phyloP scores from a whole-genome alignment of 176 grass and related monocot species.

The Rhynchospora breviuscula region DNA sequence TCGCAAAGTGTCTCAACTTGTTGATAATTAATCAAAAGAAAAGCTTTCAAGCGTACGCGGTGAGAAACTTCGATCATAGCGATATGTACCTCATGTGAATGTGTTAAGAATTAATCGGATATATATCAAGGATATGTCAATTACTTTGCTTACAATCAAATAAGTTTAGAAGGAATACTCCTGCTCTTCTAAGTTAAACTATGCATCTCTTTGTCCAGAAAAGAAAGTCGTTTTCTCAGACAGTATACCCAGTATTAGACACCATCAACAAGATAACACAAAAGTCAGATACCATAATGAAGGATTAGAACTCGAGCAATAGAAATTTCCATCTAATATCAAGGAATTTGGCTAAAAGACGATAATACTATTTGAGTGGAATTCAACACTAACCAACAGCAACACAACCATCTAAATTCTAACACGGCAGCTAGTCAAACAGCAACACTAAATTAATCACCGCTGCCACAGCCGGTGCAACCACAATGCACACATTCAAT shows the following conservation, averaged over 20 bases:
- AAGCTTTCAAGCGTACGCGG: not conserved
- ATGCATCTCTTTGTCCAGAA: too few relatives aligned
- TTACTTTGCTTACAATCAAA: not conserved
- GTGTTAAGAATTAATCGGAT: not conserved
- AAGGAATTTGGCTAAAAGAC: not conserved
- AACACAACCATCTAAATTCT: slow-evolving; percentile 3
- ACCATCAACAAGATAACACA: not conserved
- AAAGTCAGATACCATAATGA: not conserved
- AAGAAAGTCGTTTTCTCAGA: not conserved
- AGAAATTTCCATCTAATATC: not conserved
- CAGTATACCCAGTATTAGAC: not conserved
- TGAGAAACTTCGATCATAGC: not conserved
- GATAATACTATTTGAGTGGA: not conserved
- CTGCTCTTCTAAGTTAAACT: too few relatives aligned
- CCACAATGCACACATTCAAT: slow-evolving; percentile 54
- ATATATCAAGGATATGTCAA: not conserved
- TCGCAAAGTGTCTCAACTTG: slow-evolving; percentile 7
- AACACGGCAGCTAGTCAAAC: not conserved
- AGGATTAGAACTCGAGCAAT: not conserved
- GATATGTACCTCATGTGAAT: not conserved
- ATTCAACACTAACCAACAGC: not conserved
- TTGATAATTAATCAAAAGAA: not conserved
- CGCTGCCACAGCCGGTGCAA: slow-evolving; percentile 38
- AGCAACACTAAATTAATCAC: slow-evolving; percentile 22
- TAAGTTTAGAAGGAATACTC: not conserved